These are phyloP conservation scores for Xylariaceae sp. DNA, from an alignment of 2,329 filamentous ascomycete species.

Conservation along the genomic window DNA sequence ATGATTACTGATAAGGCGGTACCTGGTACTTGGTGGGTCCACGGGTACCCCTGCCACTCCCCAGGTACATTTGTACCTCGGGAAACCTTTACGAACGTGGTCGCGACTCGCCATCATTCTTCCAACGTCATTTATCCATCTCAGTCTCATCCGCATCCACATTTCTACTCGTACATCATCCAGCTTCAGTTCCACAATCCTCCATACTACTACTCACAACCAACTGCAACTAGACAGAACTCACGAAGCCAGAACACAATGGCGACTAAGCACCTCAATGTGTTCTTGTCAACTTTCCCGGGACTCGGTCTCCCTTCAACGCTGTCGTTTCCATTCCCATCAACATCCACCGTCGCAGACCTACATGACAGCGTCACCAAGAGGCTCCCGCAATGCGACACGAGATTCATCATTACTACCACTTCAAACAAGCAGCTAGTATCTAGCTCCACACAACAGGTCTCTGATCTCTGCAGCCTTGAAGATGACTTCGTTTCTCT, in stretches of 20 bases:
- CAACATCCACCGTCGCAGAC: slow-evolving; percentile 60
- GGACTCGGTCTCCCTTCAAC: slow-evolving; percentile 81
- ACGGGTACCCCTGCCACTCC: not conserved
- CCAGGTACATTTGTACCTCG: not conserved
- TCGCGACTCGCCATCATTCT: not conserved
- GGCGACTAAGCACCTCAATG: slow-evolving; percentile 60
- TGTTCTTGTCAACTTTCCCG: slow-evolving; percentile 78
- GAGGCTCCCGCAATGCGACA: slow-evolving; percentile 53
- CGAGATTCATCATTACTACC: slow-evolving; percentile 73
- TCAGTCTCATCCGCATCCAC: not conserved
- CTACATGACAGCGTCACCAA: slow-evolving; percentile 59
- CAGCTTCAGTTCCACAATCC: not conserved
- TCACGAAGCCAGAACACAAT: slow-evolving; percentile 37
- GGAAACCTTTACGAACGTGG: not conserved
- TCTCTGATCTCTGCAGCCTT: slow-evolving; percentile 55
- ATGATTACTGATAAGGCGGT: not conserved
- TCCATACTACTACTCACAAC: not conserved
- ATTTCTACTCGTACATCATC: not conserved
- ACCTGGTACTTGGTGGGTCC: not conserved
- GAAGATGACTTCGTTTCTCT: slow-evolving; percentile 72
- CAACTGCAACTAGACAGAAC: not conserved
- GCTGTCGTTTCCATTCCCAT: slow-evolving; percentile 66
- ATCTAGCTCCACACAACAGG: slow-evolving; percentile 44
- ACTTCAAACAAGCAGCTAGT: slow-evolving; percentile 68
- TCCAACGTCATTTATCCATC: not conserved